Evolutionary conservation across 2,329 filamentous ascomycete species (phyloP).

Genomic region (Xylaria sp.): DNA sequence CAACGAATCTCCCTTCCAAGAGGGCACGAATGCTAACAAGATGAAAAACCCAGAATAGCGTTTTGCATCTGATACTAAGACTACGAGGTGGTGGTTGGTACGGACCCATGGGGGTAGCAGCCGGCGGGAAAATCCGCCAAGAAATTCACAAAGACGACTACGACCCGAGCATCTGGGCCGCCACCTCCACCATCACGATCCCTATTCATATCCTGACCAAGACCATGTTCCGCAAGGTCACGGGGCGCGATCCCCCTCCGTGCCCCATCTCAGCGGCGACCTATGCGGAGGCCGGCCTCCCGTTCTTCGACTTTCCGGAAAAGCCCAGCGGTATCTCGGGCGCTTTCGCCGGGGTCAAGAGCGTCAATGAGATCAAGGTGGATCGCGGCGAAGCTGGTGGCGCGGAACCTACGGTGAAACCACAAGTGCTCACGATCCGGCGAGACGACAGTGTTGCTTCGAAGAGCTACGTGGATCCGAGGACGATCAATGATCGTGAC

Average conservation of each 20-base stretch:
- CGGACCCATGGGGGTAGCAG: slow-evolving; percentile 33
- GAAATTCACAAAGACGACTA: slow-evolving; percentile 26
- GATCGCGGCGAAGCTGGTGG: slow-evolving; percentile 21
- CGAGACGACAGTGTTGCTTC: not conserved
- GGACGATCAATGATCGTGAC: slow-evolving; percentile 32
- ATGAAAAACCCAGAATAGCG: not conserved
- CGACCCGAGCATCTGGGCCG: slow-evolving; percentile 16
- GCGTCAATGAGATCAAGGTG: slow-evolving; percentile 38
- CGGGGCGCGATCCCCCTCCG: slow-evolving; percentile 49
- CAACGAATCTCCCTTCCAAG: not conserved
- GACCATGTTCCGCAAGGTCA: slow-evolving; percentile 48
- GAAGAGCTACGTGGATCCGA: not conserved
- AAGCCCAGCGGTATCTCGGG: slow-evolving; percentile 35
- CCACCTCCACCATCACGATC: slow-evolving; percentile 32
- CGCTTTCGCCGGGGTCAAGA: slow-evolving; percentile 33
- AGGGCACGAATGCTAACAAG: not conserved
- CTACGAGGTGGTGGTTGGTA: not conserved
- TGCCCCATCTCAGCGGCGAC: slow-evolving; percentile 49
- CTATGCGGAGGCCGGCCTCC: slow-evolving; percentile 49
- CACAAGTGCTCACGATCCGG: slow-evolving; percentile 16
- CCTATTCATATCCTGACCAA: slow-evolving; percentile 54
- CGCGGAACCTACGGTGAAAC: slow-evolving; percentile 25
- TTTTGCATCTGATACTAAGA: not conserved
- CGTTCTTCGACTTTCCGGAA: slow-evolving; percentile 52
- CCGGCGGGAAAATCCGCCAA: slow-evolving; percentile 39